Base-by-base conservation (phyloP, 768 basidiomycete genomes). In the Lentinus brumalis region DNA sequence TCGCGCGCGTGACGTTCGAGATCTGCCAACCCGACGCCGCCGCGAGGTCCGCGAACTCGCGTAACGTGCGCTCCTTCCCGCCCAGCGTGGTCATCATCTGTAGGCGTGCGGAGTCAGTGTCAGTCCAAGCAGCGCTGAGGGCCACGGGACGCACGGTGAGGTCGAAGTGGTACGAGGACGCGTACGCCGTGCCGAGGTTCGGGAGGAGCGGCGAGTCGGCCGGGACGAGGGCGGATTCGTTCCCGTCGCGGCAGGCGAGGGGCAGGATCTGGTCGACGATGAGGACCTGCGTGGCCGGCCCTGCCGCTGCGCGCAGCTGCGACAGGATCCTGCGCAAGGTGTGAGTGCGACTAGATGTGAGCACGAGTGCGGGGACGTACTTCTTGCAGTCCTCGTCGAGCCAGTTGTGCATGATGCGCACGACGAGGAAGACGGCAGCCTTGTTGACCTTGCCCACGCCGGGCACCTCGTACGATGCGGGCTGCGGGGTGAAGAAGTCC, bases 51-150 rank as follows among this genome's bases (percentile, higher is more conserved):
- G 82, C 79, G 41, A 82, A 77, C 69, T 89, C 86, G 53, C 83
- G 79, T 9, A 87, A 73, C 0, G 87, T 89, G 4, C 87, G 79
- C 66, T 89, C 87, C 67, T 87, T 83, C 9, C 82, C 79, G 61
- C 88, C 86, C 68, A 88, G 84, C 47, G 78, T 77, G 10, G 78
- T 78, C 70, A 86, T 83, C 87, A 89, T 89, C 87, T 88, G 57
- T 12, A 49, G 21, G 21, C 21, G 21, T 26, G 21, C 21, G 21
- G 21, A 26, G 21, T 26, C 21, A 26, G 21, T 26, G 21, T 26
- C 21, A 26, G 21, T 26, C 21, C 21, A 26, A 26, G 21, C 21
- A 26, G 21, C 21, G n/a, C n/a, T n/a, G 21, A 26, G 2, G 21
- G 2, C 1, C 21, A 2, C 21, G 21, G 2, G 1, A n/a, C 60